Evolutionary conservation across 495 filamentous ascomycete genomes (phyloP).

Genomic region (Xylaria scruposa): DNA sequence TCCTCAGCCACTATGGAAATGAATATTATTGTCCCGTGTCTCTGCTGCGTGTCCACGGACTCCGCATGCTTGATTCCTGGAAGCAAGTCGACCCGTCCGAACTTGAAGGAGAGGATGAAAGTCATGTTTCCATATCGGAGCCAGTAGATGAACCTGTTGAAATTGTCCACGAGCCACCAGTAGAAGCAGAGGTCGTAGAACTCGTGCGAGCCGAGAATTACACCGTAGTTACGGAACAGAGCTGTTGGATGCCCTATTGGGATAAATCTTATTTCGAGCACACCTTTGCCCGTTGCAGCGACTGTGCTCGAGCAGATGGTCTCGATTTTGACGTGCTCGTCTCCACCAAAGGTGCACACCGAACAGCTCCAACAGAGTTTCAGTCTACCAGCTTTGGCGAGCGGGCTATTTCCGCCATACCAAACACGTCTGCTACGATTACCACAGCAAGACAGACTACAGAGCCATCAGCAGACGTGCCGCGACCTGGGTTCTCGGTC

Average conservation of each 20-base stretch:
- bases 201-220: slow-evolving; percentile 38
- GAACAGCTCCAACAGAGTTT: slow-evolving; percentile 12
- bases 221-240: slow-evolving; percentile 28
- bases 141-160: slow-evolving; percentile 51
- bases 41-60: slow-evolving; percentile 89
- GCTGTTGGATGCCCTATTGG: slow-evolving; percentile 36
- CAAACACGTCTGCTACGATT: slow-evolving; percentile 28
- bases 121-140: slow-evolving; percentile 42
- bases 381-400: slow-evolving; percentile 26
- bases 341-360: neutral
- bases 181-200: slow-evolving; percentile 41
- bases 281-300: slow-evolving; percentile 23
- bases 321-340: slow-evolving; percentile 10
- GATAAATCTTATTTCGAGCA: slow-evolving; percentile 35
- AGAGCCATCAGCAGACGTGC: slow-evolving; percentile 32
- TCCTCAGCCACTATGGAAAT: slow-evolving; percentile 91
- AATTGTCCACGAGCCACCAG: slow-evolving; percentile 26
- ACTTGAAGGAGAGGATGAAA: slow-evolving; percentile 56
- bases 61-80: slow-evolving; percentile 94
- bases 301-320: slow-evolving; percentile 35
- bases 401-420: slow-evolving; percentile 22
- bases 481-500: slow-evolving; percentile 26
- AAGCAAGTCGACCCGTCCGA: slow-evolving; percentile 71
- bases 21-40: slow-evolving; percentile 97
- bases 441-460: slow-evolving; percentile 28